Conservation (phyloP, 495 filamentous ascomycete genomes). For the Cercophora newfieldiana region DNA sequence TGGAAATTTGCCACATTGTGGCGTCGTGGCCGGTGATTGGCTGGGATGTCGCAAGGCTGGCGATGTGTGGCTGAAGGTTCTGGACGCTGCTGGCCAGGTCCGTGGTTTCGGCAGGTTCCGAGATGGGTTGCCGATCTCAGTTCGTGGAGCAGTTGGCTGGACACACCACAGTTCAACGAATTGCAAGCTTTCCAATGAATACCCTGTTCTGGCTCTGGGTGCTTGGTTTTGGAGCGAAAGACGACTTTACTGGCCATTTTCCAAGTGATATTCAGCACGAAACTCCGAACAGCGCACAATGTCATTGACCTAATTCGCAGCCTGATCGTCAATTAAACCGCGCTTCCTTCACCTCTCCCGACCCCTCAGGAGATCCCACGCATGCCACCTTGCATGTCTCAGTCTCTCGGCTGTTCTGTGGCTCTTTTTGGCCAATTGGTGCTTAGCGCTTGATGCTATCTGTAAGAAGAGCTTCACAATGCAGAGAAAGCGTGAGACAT, state of each 20-base stretch:
- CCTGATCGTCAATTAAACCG: no score
- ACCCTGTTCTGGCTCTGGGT: no score
- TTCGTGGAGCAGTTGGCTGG: no score
- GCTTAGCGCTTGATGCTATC: not conserved
- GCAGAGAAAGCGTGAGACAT: conserved; percentile 3
- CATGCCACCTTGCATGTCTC: conserved; percentile 3
- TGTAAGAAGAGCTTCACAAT: not conserved
- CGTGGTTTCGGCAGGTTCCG: not conserved
- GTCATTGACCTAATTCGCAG: no score
- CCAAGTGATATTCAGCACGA: no score
- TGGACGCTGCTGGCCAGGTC: not conserved
- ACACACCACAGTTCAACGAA: no score
- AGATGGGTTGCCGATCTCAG: not conserved
- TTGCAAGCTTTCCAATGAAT: no score
- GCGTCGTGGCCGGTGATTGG: conserved; percentile 16
- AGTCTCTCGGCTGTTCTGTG: conserved; percentile 1
- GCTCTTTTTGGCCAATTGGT: conserved; percentile 1
- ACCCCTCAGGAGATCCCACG: not conserved
- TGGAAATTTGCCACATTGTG: conserved; percentile 14
- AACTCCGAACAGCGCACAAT: no score
- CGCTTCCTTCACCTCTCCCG: not conserved
- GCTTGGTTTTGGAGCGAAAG: no score
- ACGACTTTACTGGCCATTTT: no score
- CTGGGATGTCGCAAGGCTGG: conserved; percentile 16
- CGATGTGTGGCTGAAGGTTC: conserved; percentile 26